Base-by-base conservation (phyloP, 164 flowering plant species). In the Magnolia sinica region DNA sequence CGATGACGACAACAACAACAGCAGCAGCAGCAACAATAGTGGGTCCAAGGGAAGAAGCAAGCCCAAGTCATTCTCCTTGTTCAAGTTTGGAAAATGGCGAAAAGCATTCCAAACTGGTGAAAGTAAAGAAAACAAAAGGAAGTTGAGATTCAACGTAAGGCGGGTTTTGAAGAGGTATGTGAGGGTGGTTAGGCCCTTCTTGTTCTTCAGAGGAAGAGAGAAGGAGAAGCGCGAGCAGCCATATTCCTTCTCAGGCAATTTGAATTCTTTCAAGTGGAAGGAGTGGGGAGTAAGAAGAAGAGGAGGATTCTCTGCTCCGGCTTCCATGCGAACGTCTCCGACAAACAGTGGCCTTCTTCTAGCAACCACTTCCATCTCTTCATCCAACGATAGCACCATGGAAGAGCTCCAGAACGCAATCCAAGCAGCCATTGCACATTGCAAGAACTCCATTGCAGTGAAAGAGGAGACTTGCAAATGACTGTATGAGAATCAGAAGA, bases 371-470 rank as follows among this genome's bases (percentile, higher is more conserved):
- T 23, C 80, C 61, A 68, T 87, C 76, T 72, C 84, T 73, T 65
- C 87, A 0, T 73, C 83, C 0, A 85, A 79, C 64, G 93, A 92
- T 67, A 91, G 98, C 80, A 90, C 92, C 78, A 91, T 93, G 97
- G 99, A 93, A 71, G 99, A 95, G 78, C 77, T 95, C 75, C 99
- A 95, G 81, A 88, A 90, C 75, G 98, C 99, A 19, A 95, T 95
- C 79, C 98, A 93, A 81, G 96, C 99, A 59, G 99, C 99, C 14
- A 95, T 95, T 82, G 93, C 97, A 75, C 98, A 95, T 78, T 95
- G 99, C 84, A 95, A 95, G 84, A 95, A 92, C 31, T 95, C 99
- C 78, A 87, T 87, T 78, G 85, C 90, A 0, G 72, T 72, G 11
- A 76, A 79, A 68, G 89, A 81, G 23, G 90, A 88, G 24, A 68